These are phyloP conservation scores for Talaromyces sp. DNA, from an alignment of 2,329 filamentous ascomycete species.

Conservation along the genomic window DNA sequence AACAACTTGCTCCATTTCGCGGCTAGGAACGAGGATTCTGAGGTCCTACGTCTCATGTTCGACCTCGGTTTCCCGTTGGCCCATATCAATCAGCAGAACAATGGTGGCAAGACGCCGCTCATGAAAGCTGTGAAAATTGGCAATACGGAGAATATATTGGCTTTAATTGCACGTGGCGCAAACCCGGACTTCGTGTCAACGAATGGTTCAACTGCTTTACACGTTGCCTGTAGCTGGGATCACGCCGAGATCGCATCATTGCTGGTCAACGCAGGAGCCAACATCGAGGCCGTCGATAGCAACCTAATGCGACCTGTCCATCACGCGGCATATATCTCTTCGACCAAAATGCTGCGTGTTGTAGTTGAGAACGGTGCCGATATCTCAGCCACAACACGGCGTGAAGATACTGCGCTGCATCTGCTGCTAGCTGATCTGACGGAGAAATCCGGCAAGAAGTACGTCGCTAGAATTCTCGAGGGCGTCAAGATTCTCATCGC, in stretches of 20 bases:
- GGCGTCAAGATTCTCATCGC: background rate
- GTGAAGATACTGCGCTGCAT: conserved; percentile 1
- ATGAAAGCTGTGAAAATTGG: background rate
- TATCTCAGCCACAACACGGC: background rate
- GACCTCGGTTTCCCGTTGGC: background rate
- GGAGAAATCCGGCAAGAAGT: background rate
- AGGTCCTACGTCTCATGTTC: background rate
- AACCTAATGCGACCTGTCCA: background rate
- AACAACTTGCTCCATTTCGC: conserved; percentile 6
- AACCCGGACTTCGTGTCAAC: background rate
- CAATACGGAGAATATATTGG: background rate
- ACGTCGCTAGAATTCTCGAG: background rate
- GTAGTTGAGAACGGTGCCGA: conserved; percentile 1
- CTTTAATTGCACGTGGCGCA: conserved; percentile 7
- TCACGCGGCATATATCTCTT: background rate
- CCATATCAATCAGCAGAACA: background rate
- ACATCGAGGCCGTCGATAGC: background rate
- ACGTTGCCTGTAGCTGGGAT: background rate
- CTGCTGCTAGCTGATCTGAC: background rate
- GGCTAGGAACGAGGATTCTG: background rate
- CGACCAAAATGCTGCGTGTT: background rate
- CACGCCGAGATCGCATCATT: background rate
- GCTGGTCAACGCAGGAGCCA: conserved; percentile 5
- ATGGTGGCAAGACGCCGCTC: conserved; percentile 3
- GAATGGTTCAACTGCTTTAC: background rate